Conservation (phyloP, 108 stramenopile genomes). For the Schizochytrium sp. region DNA sequence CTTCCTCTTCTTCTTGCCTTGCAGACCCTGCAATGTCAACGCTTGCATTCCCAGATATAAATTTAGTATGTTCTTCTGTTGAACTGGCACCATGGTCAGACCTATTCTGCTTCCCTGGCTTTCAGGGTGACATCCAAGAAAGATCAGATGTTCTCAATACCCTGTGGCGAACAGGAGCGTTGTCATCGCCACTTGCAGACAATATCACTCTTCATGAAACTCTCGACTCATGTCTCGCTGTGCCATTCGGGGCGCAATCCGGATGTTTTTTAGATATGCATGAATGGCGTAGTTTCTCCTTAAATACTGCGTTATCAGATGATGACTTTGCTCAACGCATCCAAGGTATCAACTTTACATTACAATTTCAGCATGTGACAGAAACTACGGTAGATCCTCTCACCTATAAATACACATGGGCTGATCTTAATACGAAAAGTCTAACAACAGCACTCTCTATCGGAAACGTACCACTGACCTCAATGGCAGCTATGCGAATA, state of each 20-base stretch:
- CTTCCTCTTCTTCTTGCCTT: background rate
- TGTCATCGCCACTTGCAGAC: too few species aligned
- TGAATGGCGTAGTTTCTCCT: background rate
- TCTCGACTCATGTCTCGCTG: background rate
- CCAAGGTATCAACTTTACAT: background rate
- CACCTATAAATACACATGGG: constrained; percentile 28
- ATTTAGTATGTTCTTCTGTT: background rate
- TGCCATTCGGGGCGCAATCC: background rate
- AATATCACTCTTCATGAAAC: too few species aligned
- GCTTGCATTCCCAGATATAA: background rate
- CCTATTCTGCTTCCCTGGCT: background rate
- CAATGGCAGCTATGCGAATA: background rate
- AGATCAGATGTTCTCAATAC: background rate
- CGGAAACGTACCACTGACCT: background rate
- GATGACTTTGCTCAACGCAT: background rate
- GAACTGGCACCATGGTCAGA: background rate
- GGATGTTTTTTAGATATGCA: background rate
- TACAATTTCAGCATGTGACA: too few species aligned
- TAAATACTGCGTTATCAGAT: background rate
- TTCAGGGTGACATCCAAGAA: background rate
- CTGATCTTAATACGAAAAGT: background rate
- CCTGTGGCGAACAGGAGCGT: background rate
- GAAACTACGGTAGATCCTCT: background rate
- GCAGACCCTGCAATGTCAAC: background rate
- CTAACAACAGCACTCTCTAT: background rate